phyloP scores from a whole-genome alignment of 768 basidiomycete genomes.

The Mycena vulgaris region DNA sequence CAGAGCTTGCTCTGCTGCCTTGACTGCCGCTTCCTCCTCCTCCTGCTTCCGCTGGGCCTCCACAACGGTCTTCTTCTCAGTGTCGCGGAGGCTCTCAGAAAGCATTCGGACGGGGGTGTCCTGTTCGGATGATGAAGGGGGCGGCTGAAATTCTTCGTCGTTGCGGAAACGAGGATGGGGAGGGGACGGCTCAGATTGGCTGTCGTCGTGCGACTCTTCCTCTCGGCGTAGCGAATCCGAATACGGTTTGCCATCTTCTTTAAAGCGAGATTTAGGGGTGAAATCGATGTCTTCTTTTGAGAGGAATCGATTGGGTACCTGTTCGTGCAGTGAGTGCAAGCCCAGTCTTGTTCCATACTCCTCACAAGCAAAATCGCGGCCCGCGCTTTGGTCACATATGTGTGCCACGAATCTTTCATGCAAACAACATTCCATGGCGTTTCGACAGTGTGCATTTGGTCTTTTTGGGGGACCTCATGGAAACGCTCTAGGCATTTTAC shows the following conservation, averaged over 20 bases:
- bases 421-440: not conserved
- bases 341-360: constrained; percentile 11
- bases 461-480: not conserved
- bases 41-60: not conserved
- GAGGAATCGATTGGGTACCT: constrained; percentile 18
- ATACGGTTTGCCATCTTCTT: not conserved
- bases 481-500: not conserved
- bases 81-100: not conserved
- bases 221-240: not conserved
- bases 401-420: not conserved
- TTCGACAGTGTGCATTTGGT: not conserved
- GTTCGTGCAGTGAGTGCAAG: constrained; percentile 10
- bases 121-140: not conserved
- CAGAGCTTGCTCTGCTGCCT: not conserved
- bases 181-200: constrained; percentile 2
- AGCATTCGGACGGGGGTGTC: not conserved
- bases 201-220: not conserved
- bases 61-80: not conserved
- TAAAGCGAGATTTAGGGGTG: not conserved
- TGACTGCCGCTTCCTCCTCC: not conserved
- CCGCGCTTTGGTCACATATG: not conserved
- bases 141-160: not conserved
- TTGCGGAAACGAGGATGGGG: not conserved
- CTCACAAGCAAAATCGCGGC: constrained; percentile 9
- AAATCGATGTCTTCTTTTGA: constrained; percentile 7